Evolutionary conservation across 2,329 filamentous ascomycete genomes (phyloP).

Genomic region (Xylaria sp.): DNA sequence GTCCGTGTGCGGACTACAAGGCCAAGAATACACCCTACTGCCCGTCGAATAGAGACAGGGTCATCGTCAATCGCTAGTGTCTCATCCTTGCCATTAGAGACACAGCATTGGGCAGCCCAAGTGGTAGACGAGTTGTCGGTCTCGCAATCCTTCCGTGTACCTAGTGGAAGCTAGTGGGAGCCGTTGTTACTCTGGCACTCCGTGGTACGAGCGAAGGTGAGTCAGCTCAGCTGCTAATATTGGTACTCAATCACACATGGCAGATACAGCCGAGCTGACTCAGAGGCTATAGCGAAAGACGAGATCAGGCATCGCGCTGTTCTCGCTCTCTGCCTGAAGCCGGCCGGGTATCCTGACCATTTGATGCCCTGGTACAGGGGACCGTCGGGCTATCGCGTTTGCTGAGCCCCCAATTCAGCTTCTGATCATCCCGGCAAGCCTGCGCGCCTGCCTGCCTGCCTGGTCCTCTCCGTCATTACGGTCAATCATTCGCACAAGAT

Average conservation of each 20-base stretch:
- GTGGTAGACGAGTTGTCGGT: conserved; percentile 16
- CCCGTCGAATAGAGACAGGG: conserved; percentile 14
- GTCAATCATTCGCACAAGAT: conserved; percentile 35
- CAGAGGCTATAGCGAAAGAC: conserved; percentile 42
- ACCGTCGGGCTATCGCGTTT: conserved; percentile 44
- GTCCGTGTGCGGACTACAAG: conserved; percentile 23
- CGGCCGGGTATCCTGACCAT: conserved; percentile 41
- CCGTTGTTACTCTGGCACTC: conserved; percentile 31
- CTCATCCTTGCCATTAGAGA: conserved; percentile 18
- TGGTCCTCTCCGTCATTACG: conserved; percentile 20
- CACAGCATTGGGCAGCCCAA: not conserved
- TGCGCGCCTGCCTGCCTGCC: conserved; percentile 21
- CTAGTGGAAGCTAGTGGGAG: conserved; percentile 24
- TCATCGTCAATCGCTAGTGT: not conserved
- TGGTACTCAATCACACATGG: conserved; percentile 39
- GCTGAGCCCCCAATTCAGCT: conserved; percentile 42
- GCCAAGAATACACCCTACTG: conserved; percentile 18
- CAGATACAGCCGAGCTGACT: conserved; percentile 42
- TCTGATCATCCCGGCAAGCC: conserved; percentile 33
- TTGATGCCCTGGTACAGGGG: conserved; percentile 46
- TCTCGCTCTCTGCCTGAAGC: conserved; percentile 26
- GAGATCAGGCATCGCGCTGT: conserved; percentile 34
- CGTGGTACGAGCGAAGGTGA: conserved; percentile 44
- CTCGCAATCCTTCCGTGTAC: conserved; percentile 17
- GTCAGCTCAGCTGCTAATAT: conserved; percentile 44